phyloP scores from a whole-genome alignment of 495 filamentous ascomycete genomes.

The Mycothermus thermophilus region DNA sequence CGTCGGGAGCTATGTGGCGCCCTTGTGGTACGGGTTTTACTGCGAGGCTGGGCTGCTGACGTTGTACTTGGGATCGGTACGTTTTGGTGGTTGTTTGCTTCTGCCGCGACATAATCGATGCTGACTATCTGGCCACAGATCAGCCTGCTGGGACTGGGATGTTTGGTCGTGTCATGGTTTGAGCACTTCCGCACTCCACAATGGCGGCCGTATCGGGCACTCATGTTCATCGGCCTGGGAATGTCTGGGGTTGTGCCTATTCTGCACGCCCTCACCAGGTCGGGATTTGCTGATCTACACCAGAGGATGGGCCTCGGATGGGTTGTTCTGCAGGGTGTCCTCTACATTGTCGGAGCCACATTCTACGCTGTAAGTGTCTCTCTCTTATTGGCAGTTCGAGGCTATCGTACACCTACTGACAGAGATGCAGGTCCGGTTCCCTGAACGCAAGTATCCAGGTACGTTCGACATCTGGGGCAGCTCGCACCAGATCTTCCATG shows the following conservation, averaged over 20 bases:
- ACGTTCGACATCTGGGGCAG: constrained; percentile 62
- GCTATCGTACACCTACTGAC: too few species aligned
- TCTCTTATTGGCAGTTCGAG: too few species aligned
- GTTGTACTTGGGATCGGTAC: constrained; percentile 62
- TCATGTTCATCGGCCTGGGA: constrained; percentile 85
- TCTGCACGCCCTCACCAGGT: constrained; percentile 51
- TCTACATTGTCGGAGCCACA: constrained; percentile 77
- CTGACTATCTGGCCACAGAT: too few species aligned
- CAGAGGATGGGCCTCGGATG: constrained; percentile 69
- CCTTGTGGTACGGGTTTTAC: constrained; percentile 76
- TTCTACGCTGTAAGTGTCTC: constrained; percentile 50
- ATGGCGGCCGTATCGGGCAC: constrained; percentile 73
- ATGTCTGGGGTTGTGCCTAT: constrained; percentile 70
- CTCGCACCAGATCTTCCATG: constrained; percentile 72
- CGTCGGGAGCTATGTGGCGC: constrained; percentile 74
- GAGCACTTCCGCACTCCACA: constrained; percentile 69
- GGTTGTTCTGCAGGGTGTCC: constrained; percentile 57
- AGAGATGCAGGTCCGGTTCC: constrained; percentile 33
- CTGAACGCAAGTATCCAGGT: constrained; percentile 49
- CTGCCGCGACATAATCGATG: not conserved
- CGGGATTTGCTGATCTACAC: constrained; percentile 32
- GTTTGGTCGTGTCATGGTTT: constrained; percentile 57
- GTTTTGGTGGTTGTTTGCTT: constrained; percentile 4
- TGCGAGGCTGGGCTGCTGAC: constrained; percentile 47
- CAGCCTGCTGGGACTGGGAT: constrained; percentile 57